These are phyloP conservation scores for Mycosphaerella sp. DNA, from an alignment of 2,329 filamentous ascomycete species.

Conservation along the genomic window DNA sequence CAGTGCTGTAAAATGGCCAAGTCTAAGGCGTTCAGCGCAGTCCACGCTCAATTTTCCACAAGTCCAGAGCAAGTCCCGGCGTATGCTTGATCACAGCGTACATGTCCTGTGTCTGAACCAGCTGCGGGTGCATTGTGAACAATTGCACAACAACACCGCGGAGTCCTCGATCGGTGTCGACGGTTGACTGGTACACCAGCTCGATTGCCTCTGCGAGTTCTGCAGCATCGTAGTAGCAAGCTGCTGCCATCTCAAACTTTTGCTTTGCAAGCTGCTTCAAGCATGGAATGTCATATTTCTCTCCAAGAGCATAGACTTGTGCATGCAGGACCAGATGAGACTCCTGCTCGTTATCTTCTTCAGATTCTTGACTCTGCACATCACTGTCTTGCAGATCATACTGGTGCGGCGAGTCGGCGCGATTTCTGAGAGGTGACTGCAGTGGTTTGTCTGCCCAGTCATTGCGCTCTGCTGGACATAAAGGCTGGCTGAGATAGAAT, in stretches of 20 bases:
- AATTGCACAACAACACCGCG: constrained; percentile 44
- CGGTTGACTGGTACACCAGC: constrained; percentile 45
- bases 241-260: constrained; percentile 44
- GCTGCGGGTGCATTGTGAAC: constrained; percentile 42
- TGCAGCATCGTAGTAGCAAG: constrained; percentile 39
- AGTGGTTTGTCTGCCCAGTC: background rate
- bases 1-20: constrained; percentile 2
- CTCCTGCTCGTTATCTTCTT: constrained; percentile 34
- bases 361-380: constrained; percentile 32
- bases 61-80: constrained; percentile 43
- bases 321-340: constrained; percentile 43
- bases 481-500: constrained; percentile 18
- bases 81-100: constrained; percentile 40
- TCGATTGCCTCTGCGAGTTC: constrained; percentile 45
- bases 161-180: constrained; percentile 45
- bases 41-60: constrained; percentile 44
- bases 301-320: constrained; percentile 45
- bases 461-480: background rate
- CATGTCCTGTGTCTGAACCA: constrained; percentile 43
- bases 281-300: constrained; percentile 46
- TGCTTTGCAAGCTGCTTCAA: constrained; percentile 42
- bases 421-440: background rate
- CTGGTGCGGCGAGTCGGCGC: constrained; percentile 23
- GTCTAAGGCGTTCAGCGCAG: constrained; percentile 26
- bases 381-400: constrained; percentile 30